Evolutionary conservation across 208 protist species (phyloP), one percentile per base, ranked within the genome.

Genomic region (Angomonas ambiguus): DNA sequence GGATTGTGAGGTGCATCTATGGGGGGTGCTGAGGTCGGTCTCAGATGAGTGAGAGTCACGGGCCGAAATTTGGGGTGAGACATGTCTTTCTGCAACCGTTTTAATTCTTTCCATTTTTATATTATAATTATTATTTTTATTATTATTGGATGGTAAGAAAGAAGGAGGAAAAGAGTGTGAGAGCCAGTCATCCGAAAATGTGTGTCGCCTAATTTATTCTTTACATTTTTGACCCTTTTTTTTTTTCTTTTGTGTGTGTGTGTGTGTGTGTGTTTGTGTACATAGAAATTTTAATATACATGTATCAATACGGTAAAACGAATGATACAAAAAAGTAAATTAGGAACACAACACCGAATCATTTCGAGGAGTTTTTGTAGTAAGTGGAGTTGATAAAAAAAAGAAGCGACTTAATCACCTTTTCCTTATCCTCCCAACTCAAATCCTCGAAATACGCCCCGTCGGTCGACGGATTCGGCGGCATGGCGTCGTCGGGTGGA

Each of bases 321-420:
- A 41, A 41, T 41, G 35, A 13, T 41, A 13, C 35, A 41, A 41
- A 41, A 13, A 13, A 13, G 35, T 41, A 13, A 41, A 41, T 18
- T 13, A 41, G 8, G 8, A 41, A 5, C 35, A 13, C 35, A 5
- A 41, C 13, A 5, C 35, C 35, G 8, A 41, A 18, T 42, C 30
- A 25, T 62, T 24, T 25, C 18, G 16, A 27, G 56, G 6, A 8
- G 57, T 53, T 59, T n/a, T 51, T 67, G 69, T 88, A 88, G 60
- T 81, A 88, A n/a, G 80, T 83, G 32, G 77, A 67, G 70, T 93
- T 93, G 61, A 93, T 82, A 68, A 76, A 93, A 53, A 89, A 90
- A 30, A 93, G 71, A 20, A 93, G 72, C 55, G 87, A 74, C 66
- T 93, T 93, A 65, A 93, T 93, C 20, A 93, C 79, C 67, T 85